A percentile compares a stretch with the other conserved stretches of the same genome.
Evolutionary conservation across 371 early-diverging fungal species (phyloP).

Genomic region (Lichtheimia ramosa): DNA sequence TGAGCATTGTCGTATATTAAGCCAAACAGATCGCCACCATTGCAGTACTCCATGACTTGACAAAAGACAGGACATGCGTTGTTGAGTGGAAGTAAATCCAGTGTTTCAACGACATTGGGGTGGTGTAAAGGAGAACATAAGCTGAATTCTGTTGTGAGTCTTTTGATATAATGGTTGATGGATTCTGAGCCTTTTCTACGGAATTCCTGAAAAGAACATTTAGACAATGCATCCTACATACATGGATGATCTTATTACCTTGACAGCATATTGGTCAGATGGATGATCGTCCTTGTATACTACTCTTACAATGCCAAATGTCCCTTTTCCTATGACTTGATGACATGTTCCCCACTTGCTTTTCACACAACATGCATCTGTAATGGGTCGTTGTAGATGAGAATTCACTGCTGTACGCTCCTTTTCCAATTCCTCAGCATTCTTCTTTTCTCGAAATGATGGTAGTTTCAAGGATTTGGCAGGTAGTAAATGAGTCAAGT

Average conservation of each 20-base stretch:
- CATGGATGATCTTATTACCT: slow-evolving; percentile 22
- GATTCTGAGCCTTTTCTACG: slow-evolving; percentile 51
- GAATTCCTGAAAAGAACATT: slow-evolving; percentile 51
- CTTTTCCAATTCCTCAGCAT: slow-evolving; percentile 23
- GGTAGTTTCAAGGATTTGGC: slow-evolving; percentile 11
- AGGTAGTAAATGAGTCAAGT: slow-evolving; percentile 3
- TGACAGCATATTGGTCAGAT: slow-evolving; percentile 48
- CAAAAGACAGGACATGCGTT: slow-evolving; percentile 54
- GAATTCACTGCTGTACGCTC: slow-evolving; percentile 23
- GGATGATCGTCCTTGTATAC: slow-evolving; percentile 32
- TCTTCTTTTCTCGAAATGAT: slow-evolving; percentile 28
- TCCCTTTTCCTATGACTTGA: slow-evolving; percentile 50
- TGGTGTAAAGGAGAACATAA: slow-evolving; percentile 65
- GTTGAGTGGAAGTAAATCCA: slow-evolving; percentile 63
- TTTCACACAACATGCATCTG: slow-evolving; percentile 19
- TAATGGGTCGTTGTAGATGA: slow-evolving; percentile 15
- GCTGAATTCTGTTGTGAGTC: slow-evolving; percentile 69
- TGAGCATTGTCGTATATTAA: slow-evolving; percentile 45
- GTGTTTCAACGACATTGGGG: slow-evolving; percentile 64
- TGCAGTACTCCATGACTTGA: slow-evolving; percentile 73
- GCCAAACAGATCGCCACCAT: slow-evolving; percentile 65
- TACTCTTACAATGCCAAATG: slow-evolving; percentile 49
- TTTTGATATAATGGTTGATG: slow-evolving; percentile 61
- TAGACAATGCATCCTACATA: background rate
- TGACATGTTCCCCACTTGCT: slow-evolving; percentile 49